phyloP scores from a whole-genome alignment of 768 basidiomycete genomes.

The Vararia minispora region DNA sequence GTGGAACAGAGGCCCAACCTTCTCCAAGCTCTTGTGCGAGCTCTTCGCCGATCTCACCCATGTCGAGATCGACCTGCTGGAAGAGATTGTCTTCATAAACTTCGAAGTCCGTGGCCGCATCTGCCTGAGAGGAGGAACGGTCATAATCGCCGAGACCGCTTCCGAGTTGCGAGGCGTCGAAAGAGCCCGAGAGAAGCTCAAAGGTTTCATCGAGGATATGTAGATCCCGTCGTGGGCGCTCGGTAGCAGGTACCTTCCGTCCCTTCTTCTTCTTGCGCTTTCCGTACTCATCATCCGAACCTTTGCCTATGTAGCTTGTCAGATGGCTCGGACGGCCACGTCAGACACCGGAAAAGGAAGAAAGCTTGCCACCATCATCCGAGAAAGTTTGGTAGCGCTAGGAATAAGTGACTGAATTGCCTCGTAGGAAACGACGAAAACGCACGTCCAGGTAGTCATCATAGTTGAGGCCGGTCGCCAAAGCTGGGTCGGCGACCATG shows the following conservation, averaged over 20 bases:
- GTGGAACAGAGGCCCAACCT: conserved; percentile 43
- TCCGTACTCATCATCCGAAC: conserved; percentile 40
- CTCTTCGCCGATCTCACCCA: conserved; percentile 59
- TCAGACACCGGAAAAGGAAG: background rate
- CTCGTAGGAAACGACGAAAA: conserved; percentile 25
- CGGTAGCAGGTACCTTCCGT: conserved; percentile 24
- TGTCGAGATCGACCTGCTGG: conserved; percentile 42
- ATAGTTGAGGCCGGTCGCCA: conserved; percentile 16
- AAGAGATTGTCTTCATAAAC: conserved; percentile 43
- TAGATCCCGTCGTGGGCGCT: conserved; percentile 36
- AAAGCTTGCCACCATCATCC: conserved; percentile 7
- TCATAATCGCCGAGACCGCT: conserved; percentile 23
- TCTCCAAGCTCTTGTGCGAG: conserved; percentile 66
- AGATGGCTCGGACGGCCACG: background rate
- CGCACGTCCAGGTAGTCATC: conserved; percentile 13
- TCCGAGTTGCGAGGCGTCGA: conserved; percentile 47
- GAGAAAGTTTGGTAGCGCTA: conserved; percentile 11
- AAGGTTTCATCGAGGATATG: conserved; percentile 67
- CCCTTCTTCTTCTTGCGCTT: conserved; percentile 19
- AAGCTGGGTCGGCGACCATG: conserved; percentile 16
- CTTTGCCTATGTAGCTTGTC: conserved; percentile 23
- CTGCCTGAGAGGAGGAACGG: conserved; percentile 46
- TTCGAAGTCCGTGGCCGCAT: conserved; percentile 28
- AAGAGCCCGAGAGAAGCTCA: conserved; percentile 53
- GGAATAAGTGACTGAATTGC: background rate